Conservation (phyloP, 208 protist species). For the Trichomonas gallinae region DNA sequence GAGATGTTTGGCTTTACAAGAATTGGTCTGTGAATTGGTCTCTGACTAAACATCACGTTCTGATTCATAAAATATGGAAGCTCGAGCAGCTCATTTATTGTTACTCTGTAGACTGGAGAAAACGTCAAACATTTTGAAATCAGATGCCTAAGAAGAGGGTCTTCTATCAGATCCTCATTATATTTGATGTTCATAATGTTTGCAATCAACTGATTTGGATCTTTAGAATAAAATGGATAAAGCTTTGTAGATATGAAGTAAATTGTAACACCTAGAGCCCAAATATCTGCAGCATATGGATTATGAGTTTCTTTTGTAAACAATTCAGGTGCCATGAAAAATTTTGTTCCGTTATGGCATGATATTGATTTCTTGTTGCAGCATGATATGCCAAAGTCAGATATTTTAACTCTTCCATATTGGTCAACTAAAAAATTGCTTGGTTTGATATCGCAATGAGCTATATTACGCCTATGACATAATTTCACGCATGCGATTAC, state of each 20-base stretch:
- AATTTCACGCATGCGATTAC: neutral
- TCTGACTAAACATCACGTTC: neutral
- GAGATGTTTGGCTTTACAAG: neutral
- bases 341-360: neutral
- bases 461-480: neutral
- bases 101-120: neutral
- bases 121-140: neutral
- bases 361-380: neutral
- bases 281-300: neutral
- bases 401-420: neutral
- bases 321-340: neutral
- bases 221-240: neutral
- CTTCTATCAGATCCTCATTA: neutral
- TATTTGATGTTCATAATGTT: neutral
- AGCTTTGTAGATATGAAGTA: neutral
- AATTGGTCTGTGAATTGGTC: neutral
- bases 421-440: neutral
- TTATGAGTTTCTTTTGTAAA: neutral
- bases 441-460: neutral
- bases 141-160: neutral
- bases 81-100: neutral
- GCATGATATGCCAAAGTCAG: neutral
- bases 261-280: neutral
- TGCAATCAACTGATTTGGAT: neutral
- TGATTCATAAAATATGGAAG: neutral